Evolutionary conservation across 257 asterid genomes (phyloP).

Genomic region (Lantana camara): DNA sequence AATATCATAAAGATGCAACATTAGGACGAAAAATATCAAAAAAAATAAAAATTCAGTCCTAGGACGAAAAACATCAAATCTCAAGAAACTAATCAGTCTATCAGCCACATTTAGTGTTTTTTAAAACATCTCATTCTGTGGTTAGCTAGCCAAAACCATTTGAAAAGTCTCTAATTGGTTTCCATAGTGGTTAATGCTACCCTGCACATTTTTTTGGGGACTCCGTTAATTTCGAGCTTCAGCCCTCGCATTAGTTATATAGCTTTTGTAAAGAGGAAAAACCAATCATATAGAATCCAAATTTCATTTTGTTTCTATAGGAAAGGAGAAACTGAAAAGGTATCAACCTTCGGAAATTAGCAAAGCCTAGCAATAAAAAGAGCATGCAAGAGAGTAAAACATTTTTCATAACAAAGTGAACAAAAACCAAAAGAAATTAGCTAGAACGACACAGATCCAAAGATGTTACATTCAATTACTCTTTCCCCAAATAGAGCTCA

Average conservation of each 20-base stretch:
- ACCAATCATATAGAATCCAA: not conserved
- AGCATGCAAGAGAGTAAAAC: slow-evolving; percentile 13
- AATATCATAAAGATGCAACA: not conserved
- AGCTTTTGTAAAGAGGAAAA: slow-evolving; percentile 11
- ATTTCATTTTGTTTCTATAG: not conserved
- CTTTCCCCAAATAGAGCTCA: not conserved
- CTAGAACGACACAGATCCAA: slow-evolving; percentile 8
- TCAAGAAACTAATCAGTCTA: not conserved
- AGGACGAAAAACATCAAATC: not conserved
- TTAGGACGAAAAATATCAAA: too few relatives aligned
- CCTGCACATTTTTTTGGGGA: not conserved
- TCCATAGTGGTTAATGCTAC: not conserved
- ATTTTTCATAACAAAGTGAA: not conserved
- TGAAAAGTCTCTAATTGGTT: not conserved
- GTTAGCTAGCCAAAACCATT: slow-evolving; percentile 2
- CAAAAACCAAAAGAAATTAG: slow-evolving; percentile 5
- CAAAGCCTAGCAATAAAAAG: not conserved
- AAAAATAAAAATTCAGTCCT: too few relatives aligned
- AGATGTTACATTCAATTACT: slow-evolving; percentile 16
- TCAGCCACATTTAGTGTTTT: not conserved
- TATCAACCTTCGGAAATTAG: slow-evolving; percentile 7
- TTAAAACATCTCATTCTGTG: not conserved
- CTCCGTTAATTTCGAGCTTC: slow-evolving; percentile 6
- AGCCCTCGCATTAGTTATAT: not conserved
- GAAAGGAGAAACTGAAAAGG: not conserved